Evolutionary conservation across 2,329 filamentous ascomycete species (phyloP), one percentile per base, ranked within the genome.

Genomic region (Ophiostoma quercus): DNA sequence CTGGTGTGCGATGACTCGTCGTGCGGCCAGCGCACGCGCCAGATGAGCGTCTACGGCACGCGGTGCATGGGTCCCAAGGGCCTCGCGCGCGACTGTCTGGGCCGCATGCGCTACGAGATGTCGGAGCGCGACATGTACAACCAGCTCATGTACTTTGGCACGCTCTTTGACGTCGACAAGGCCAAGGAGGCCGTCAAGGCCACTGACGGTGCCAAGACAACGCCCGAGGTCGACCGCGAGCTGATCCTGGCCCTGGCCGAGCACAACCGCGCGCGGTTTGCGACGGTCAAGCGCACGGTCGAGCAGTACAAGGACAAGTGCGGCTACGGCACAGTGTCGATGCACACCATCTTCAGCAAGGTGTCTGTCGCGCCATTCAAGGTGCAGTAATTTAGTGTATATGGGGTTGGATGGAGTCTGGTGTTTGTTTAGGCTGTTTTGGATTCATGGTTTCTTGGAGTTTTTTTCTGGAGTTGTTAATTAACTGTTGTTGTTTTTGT

Each of bases 111-210:
- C 29, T 97, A 94, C 78, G 93, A 96, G 80, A 90, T 92, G 76
- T 84, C 86, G 0, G 95, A 98, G 81, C 94, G 95, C 80, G 90
- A 90, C 76, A 85, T 98, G 71, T 98, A 97, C 81, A 98, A 96
- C 79, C 95, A 99, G 80, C 84, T 99, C 57, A 81, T 98, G 69
- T 99, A 97, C 81, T 91, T 94, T 77, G 86, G 90, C 39, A 85
- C 85, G 67, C 80, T 98, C 69, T 99, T 93, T 83, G 94, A 99
- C 79, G 90, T 96, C 2, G 94, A 98, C 72, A 92, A 92, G 80
- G 90, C 82, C 25, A 79, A 78, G 65, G 82, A 79, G n/a, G 82
- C 81, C 32, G 71, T 74, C 19, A 75, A 73, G 4, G 76, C 74
- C 63, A 62, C 34, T 29, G 76, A 74, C 16, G 75, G 74, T 7